These are phyloP conservation scores for Brasilioporus rufonigricans DNA, from an alignment of 768 basidiomycete genomes.

Conservation along the genomic window DNA sequence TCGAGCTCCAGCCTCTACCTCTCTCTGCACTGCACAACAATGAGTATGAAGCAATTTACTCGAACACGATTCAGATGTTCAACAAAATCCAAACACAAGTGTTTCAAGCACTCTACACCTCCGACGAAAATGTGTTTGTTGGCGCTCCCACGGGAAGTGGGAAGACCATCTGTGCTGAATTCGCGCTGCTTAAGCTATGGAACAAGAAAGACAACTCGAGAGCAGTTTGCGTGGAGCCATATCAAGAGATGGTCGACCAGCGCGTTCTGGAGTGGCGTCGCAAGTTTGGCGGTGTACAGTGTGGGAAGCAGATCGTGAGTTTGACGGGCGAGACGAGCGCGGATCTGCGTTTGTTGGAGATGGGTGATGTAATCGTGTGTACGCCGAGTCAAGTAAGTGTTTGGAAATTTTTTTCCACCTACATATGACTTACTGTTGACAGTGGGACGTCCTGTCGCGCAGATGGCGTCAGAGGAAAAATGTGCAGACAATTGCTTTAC, in stretches of 20 bases:
- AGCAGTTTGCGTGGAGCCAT: conserved; percentile 95
- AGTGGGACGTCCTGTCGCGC: conserved; percentile 96
- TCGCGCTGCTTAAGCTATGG: conserved; percentile 94
- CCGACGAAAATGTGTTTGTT: conserved; percentile 95
- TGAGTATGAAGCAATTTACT: conserved; percentile 87
- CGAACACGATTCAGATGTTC: conserved; percentile 76
- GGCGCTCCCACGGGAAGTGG: conserved; percentile 97
- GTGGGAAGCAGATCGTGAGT: conserved; percentile 91
- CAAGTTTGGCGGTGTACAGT: conserved; percentile 81
- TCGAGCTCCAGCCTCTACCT: conserved; percentile 90
- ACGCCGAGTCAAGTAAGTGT: conserved; percentile 80
- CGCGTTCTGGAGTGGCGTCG: conserved; percentile 85
- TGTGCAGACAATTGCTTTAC: conserved; percentile 86
- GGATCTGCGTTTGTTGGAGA: conserved; percentile 84
- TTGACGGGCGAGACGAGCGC: conserved; percentile 93
- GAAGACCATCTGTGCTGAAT: conserved; percentile 97
- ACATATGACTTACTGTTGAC: conserved; percentile 1
- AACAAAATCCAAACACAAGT: conserved; percentile 99
- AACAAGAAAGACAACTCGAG: conserved; percentile 77
- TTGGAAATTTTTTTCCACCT: not conserved
- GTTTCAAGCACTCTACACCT: conserved; percentile 95
- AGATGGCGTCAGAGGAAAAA: conserved; percentile 97
- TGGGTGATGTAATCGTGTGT: conserved; percentile 91
- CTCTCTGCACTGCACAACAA: conserved; percentile 90
- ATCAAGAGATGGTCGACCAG: conserved; percentile 95